Evolutionary conservation across 345 rosid species (phyloP).

Genomic region (Eucalyptus brandiana): DNA sequence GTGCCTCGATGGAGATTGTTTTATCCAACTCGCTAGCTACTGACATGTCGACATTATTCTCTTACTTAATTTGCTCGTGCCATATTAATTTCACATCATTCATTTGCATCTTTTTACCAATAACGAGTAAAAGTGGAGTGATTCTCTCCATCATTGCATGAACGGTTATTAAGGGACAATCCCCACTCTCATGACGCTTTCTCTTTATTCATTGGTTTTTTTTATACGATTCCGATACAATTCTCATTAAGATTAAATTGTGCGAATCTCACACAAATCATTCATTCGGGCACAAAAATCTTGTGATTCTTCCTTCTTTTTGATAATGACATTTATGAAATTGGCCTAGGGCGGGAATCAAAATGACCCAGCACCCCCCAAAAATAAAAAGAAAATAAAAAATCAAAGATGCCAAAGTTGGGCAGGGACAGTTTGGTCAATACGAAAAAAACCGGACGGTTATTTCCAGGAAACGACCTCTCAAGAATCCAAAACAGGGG

Average conservation of each 20-base stretch:
- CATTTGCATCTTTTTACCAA: fast-evolving
- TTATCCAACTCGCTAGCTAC: neutral
- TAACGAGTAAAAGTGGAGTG: fast-evolving
- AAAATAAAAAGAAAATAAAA: neutral
- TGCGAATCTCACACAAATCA: fast-evolving
- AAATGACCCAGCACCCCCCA: neutral
- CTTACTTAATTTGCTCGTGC: fast-evolving
- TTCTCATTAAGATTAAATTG: neutral
- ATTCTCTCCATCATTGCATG: no score
- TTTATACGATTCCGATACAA: fast-evolving
- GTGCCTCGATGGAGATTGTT: neutral
- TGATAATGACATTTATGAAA: neutral
- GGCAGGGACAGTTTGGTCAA: neutral
- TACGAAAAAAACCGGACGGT: neutral
- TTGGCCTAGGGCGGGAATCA: neutral
- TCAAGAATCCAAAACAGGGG: neutral
- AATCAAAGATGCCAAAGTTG: neutral
- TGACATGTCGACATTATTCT: fast-evolving
- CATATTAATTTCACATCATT: neutral
- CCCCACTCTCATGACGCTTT: fast-evolving
- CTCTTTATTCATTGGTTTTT: no score
- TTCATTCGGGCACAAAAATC: neutral
- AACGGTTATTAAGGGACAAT: no score
- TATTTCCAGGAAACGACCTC: neutral
- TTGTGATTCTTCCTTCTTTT: neutral